Percentiles rank a stretch among this genome's conserved stretches.
phyloP scores from a whole-genome alignment of 2,329 filamentous ascomycete species.

The Talaromyces amestolkiae region DNA sequence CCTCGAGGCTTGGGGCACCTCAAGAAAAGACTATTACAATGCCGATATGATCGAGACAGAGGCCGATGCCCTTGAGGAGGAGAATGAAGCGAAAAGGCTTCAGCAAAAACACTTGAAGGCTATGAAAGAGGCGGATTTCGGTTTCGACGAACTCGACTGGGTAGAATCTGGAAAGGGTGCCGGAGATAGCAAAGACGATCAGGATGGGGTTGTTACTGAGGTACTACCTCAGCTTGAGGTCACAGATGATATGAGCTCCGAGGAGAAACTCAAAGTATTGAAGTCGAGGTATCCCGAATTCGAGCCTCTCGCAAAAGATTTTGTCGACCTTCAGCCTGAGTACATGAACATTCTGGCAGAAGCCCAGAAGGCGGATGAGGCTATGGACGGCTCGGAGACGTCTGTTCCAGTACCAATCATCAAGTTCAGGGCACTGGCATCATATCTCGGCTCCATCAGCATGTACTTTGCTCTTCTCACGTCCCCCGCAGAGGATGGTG shows the following conservation, averaged over 20 bases:
- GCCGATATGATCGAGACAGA: constrained; percentile 73
- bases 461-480: constrained; percentile 96
- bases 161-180: constrained; percentile 52
- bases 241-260: constrained; percentile 70
- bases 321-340: constrained; percentile 64
- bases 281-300: constrained; percentile 88
- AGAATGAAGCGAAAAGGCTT: constrained; percentile 80
- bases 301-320: constrained; percentile 77
- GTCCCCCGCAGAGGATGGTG: constrained; percentile 65
- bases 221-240: constrained; percentile 81
- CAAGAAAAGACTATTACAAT: constrained; percentile 88
- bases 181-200: constrained; percentile 48
- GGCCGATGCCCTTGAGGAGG: constrained; percentile 80
- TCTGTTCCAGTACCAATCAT: constrained; percentile 57
- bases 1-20: constrained; percentile 77
- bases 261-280: constrained; percentile 73
- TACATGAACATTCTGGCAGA: constrained; percentile 60
- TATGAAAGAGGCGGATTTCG: constrained; percentile 89
- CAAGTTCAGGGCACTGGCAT: constrained; percentile 76
- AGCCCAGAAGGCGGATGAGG: constrained; percentile 55
- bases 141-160: constrained; percentile 90
- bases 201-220: constrained; percentile 69
- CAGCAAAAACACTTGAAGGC: constrained; percentile 87
- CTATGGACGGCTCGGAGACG: constrained; percentile 40
- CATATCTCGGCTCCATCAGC: constrained; percentile 80